Percentiles rank a stretch among this genome's conserved stretches.
Conservation (phyloP, 2,329 filamentous ascomycete species). For the Atkinsonella hypoxylon region DNA sequence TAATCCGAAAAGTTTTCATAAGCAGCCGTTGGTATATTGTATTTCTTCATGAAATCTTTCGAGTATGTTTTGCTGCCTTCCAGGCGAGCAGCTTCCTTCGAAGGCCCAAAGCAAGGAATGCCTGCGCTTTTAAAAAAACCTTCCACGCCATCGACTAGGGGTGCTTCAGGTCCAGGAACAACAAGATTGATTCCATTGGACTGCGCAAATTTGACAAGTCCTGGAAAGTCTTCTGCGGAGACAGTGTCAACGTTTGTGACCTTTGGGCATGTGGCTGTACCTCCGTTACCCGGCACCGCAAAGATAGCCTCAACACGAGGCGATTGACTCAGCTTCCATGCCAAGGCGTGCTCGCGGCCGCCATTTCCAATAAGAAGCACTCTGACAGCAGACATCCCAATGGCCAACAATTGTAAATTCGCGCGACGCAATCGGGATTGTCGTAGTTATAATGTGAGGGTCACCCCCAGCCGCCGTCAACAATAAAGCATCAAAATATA, state of each 20-base stretch:
- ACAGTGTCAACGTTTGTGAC: constrained; percentile 59
- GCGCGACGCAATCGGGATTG: background rate
- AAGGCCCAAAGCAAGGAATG: constrained; percentile 78
- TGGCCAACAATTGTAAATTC: background rate
- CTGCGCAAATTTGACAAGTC: constrained; percentile 63
- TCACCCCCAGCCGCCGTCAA: no score
- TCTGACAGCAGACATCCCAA: constrained; percentile 35
- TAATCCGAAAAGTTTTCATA: constrained; percentile 84
- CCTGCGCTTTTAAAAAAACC: constrained; percentile 64
- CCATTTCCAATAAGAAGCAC: constrained; percentile 88
- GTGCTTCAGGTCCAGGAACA: constrained; percentile 82
- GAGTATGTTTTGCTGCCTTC: constrained; percentile 96
- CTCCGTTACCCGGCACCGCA: constrained; percentile 71
- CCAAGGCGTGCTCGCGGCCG: constrained; percentile 85
- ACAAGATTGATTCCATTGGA: constrained; percentile 67
- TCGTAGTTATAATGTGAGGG: no score
- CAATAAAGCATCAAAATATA: no score
- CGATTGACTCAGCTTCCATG: constrained; percentile 87
- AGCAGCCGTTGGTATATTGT: constrained; percentile 79
- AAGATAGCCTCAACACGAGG: constrained; percentile 64
- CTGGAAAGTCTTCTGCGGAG: constrained; percentile 64
- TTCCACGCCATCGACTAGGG: constrained; percentile 84
- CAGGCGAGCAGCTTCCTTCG: constrained; percentile 71
- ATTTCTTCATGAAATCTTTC: constrained; percentile 93
- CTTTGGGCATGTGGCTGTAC: constrained; percentile 61